Evolutionary conservation across 495 filamentous ascomycete genomes (phyloP), one percentile per base, ranked within the genome.

Genomic region (Daldinia loculata): DNA sequence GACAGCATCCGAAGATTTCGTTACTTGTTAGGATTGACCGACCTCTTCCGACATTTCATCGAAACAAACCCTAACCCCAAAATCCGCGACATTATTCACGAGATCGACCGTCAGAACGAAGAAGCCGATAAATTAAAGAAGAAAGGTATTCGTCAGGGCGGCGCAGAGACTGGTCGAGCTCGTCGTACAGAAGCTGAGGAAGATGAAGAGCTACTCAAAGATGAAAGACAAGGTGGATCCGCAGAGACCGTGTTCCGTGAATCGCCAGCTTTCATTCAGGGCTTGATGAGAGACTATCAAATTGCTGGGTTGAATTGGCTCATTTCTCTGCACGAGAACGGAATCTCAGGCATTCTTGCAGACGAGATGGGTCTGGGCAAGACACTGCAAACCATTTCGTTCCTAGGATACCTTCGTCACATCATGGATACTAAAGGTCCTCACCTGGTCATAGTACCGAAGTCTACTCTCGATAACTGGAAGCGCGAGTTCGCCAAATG

Each of bases 391-490:
- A 97, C 94, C 0, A 93, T 98, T 22, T 87, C 95, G 0, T 98
- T 98, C 78, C 91, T 98, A 9, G 96, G 96, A 6, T 98, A 99
- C 72, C 86, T 99, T 24, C 89, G 96, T 66, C 94, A 95, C 78
- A 87, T 98, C 34, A 90, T 90, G 76, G 93, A 88, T 61, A 98
- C 92, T 71, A 90, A 85, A 26, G 96, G 96, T 0, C 96, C 96
- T n/a, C 96, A 99, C 82, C 84, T 99, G 6, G 86, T 99, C 48
- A 92, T 86, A 0, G 96, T 99, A 8, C 96, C 96, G 17, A 99
- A 99, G 78, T 98, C 96, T 14, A 99, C 96, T 0, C 86, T 99
- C 8, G 94, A 99, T 82, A 99, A 99, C 78, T 99, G 96, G 96
- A 92, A 93, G 74, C 88, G 95, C 57, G 96, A 99, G 76, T 98